Evolutionary conservation across 345 rosid species (phyloP), one percentile per base, ranked within the genome.

Genomic region (Sapria himalayana): DNA sequence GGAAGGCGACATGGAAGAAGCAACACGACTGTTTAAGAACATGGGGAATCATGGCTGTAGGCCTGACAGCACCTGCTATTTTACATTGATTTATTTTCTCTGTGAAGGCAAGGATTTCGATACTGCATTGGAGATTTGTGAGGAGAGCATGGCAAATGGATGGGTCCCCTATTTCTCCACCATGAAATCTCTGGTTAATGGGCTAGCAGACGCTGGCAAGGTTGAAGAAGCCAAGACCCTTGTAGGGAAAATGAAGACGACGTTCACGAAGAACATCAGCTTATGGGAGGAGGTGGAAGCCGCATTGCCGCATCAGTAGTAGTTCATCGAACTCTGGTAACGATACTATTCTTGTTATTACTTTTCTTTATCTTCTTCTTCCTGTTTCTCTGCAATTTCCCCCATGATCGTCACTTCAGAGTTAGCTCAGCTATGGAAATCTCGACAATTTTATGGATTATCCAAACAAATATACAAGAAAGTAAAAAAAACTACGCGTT

Each of bases 241-340:
- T 14, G 49, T 72, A 21, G 54, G 35, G 44, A 47, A 53, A 23
- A 55, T 89, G 29, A 82, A 79, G 65, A 59, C 59, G 62, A 68
- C 45, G 59, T 70, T 89, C 54, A 4, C 63, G 0, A 69, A 53
- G 53, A 72, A 60, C 12, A 52, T 31, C 2, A 71, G 64, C 37
- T 18, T 56, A 62, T 89, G 98, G 98, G 59, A 70, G 43, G 98
- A 79, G 54, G 52, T 89, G 3, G 93, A 79, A 64, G 80, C 89
- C 1, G 67, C 47, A 15, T 67, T 89, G 61, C 63, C 81, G 0
- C 71, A 54, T 33, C 71, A 60, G 68, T n/a, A n/a, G n/a, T n/a
- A n/a, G n/a, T n/a, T n/a, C n/a, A n/a, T n/a, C n/a, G n/a, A n/a
- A n/a, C n/a, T n/a, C n/a, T n/a, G n/a, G n/a, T n/a, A n/a, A n/a